Evolutionary conservation across 768 basidiomycete genomes (phyloP), one percentile per base, ranked within the genome.

Genomic region (Serendipita sp.): DNA sequence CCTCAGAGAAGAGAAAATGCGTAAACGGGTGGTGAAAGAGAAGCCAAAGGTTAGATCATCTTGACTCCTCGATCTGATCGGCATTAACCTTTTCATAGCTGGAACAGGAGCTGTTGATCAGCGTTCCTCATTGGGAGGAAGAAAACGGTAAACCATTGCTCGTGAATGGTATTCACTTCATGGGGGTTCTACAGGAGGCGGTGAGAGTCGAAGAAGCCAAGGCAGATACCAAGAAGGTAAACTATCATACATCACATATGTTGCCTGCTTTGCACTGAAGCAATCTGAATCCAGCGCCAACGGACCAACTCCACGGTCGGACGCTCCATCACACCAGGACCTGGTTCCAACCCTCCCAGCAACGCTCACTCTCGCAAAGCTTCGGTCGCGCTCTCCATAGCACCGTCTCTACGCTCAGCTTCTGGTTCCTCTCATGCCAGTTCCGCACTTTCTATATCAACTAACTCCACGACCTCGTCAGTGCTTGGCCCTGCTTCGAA

Each of bases 11-110:
- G 23, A 23, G 23, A 23, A 23, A 23, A 91, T 95, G 86, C 80
- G 95, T 63, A 98, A 97, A 73, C 79, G 94, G 33, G 92, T 99
- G 13, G 80, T 79, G 64, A 88, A 90, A 72, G 87, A 95, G 75
- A 97, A 96, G 71, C 95, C 95, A 31, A 81, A 88, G 71, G 95
- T 96, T 71, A 67, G 85, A 75, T 58, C 62, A 27, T 45, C 44
- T 13, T 44, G 13, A 36, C 64, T 53, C 63, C 43, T 64, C 8
- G 31, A 64, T 44, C 13, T 3, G 63, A 23, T 23, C 23, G 23
- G 23, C 23, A 23, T 58, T 46, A 16, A 44, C 44, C 44, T 58
- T 44, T 8, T 3, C 48, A 11, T 67, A 97, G 94, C 80, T 97
- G 65, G 93, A 97, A 74, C 84, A 86, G 71, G 92, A 97, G 66